Evolutionary conservation across 2,329 filamentous ascomycete genomes (phyloP), one percentile per base, ranked within the genome.

Genomic region (Cladosporium oxysporum): DNA sequence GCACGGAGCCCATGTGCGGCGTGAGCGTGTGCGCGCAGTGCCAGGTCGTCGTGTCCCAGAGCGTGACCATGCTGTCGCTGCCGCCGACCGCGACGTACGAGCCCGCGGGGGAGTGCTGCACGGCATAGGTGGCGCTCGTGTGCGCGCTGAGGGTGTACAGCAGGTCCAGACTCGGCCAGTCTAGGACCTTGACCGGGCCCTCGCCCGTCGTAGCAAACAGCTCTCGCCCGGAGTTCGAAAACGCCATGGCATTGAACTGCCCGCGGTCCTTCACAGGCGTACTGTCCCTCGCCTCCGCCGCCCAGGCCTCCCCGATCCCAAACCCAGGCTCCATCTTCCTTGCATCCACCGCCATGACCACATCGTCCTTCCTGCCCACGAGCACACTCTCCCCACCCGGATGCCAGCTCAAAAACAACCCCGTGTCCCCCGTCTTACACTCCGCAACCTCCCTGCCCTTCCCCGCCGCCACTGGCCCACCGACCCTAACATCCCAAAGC

Each of bases 1-100:
- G 85, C 31, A 93, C 88, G 3, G 90, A 87, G 23, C 68, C 89
- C 11, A 85, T 83, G 81, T 91, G 90, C 71, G 86, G 84, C 41
- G 87, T 87, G 50, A 93, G 82, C 1, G 90, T 92, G 67, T 88
- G 85, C 72, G 89, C 85, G 74, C 90, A 93, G 65, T 91, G 87
- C 90, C 90, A 93, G 70, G 91, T 88, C 49, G 84, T 83, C 3
- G 91, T 93, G 72, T 93, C 90, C 89, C 91, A 94, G 3, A 94
- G 81, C 5, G 89, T 84, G 70, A 93, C 90, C 60, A 92, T 85
- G 1, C 89, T 90, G 73, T 94, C 91, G 11, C 88, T 87, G 11
- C 90, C 90, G 33, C 91, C 91, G 0, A 90, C 90, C 0, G 91
- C 91, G 53, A 94, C 81, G 73, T 88, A 90, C 50, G 87, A 83